phyloP scores from a whole-genome alignment of 2,329 filamentous ascomycete species.

The Penicillium concentricum region DNA sequence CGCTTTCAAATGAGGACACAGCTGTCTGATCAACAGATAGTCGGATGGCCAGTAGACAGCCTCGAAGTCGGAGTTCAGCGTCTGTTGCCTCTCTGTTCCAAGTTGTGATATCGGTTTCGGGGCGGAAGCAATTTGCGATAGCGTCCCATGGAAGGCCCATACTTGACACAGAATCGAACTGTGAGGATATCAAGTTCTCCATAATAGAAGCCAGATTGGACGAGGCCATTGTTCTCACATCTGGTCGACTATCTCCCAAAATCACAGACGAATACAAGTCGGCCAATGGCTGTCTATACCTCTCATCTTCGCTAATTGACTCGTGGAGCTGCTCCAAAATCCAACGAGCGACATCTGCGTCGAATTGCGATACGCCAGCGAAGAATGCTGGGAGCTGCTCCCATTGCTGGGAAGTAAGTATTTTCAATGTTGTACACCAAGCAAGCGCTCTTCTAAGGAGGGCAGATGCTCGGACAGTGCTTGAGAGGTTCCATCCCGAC shows the following conservation, averaged over 20 bases:
- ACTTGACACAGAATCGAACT: constrained; percentile 14
- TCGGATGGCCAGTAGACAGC: constrained; percentile 36
- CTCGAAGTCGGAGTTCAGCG: constrained; percentile 38
- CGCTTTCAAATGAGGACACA: constrained; percentile 17
- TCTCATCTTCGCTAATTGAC: constrained; percentile 20
- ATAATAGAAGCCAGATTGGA: constrained; percentile 36
- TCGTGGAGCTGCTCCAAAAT: constrained; percentile 33
- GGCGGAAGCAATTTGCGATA: constrained; percentile 27
- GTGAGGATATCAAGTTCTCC: constrained; percentile 26
- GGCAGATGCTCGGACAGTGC: constrained; percentile 33
- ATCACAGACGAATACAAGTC: constrained; percentile 34
- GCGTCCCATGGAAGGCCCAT: constrained; percentile 30
- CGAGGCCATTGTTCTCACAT: constrained; percentile 31
- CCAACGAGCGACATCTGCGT: constrained; percentile 38
- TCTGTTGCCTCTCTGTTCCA: constrained; percentile 41
- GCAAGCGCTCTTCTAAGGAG: constrained; percentile 37
- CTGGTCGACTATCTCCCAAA: constrained; percentile 22
- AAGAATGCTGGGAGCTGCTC: constrained; percentile 24
- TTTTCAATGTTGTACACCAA: constrained; percentile 31
- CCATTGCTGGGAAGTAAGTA: constrained; percentile 20
- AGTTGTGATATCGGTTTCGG: constrained; percentile 21
- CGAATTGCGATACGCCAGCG: constrained; percentile 27
- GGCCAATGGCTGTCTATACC: constrained; percentile 25
- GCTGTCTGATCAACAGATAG: constrained; percentile 12
- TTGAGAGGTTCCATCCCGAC: constrained; percentile 28